phyloP scores from a whole-genome alignment of 2,329 filamentous ascomycete species.

The Verticillium longisporum region DNA sequence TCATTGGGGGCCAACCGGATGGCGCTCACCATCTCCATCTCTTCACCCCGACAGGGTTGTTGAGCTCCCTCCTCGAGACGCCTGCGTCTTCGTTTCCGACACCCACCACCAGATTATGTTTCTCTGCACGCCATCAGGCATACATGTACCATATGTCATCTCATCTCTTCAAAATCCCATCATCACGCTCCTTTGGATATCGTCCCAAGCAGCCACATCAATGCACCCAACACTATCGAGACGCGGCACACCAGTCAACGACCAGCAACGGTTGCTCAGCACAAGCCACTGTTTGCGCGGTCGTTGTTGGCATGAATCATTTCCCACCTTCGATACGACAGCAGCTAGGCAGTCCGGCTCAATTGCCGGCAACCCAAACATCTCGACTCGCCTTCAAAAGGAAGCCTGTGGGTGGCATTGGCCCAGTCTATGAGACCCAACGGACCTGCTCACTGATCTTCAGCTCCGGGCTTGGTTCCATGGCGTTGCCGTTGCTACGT shows the following conservation, averaged over 20 bases:
- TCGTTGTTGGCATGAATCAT: background rate
- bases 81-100: background rate
- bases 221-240: background rate
- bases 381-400: background rate
- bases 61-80: background rate
- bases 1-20: background rate
- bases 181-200: background rate
- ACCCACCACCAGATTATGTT: background rate
- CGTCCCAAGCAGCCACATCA: background rate
- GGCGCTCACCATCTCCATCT: conserved; percentile 1
- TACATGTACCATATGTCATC: background rate
- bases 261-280: too few species aligned
- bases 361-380: background rate
- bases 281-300: background rate
- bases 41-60: background rate
- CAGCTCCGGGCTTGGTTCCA: background rate
- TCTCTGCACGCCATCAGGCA: background rate
- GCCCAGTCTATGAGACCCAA: background rate
- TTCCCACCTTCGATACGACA: background rate
- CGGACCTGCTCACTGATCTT: background rate
- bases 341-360: background rate
- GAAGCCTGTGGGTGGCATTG: conserved; percentile 3
- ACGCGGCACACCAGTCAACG: too few species aligned
- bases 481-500: background rate
- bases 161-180: background rate